Percentiles rank a stretch among this genome's conserved stretches.
These are phyloP conservation scores for Paecilomyces variotii DNA, from an alignment of 2,329 filamentous ascomycete genomes.

Conservation along the genomic window DNA sequence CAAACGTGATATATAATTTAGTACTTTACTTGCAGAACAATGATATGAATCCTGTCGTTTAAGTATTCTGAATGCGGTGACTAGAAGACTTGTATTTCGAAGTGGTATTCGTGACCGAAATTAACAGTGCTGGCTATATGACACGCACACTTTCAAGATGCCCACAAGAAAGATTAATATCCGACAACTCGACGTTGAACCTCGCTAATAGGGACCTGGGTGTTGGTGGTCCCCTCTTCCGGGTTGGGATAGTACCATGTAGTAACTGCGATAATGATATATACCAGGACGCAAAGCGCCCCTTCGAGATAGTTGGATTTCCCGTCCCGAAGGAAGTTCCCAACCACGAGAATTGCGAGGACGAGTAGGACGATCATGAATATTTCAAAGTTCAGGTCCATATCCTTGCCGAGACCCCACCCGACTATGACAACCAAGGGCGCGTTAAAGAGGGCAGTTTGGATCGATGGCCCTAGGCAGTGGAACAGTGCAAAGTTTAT, in stretches of 20 bases:
- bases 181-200: neutral
- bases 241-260: conserved; percentile 56
- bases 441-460: conserved; percentile 82
- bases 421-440: conserved; percentile 76
- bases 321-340: conserved; percentile 77
- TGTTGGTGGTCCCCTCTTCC: conserved; percentile 13
- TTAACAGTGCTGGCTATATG: no score
- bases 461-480: conserved; percentile 77
- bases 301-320: conserved; percentile 91
- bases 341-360: conserved; percentile 76
- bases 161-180: neutral
- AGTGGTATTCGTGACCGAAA: neutral
- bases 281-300: conserved; percentile 61
- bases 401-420: conserved; percentile 63
- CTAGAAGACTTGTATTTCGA: neutral
- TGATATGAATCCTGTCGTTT: neutral
- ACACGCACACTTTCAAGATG: neutral
- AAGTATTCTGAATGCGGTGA: neutral
- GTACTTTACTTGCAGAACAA: neutral
- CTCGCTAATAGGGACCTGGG: conserved; percentile 2
- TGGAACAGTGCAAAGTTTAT: conserved; percentile 83
- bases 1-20: neutral
- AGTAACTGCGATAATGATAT: conserved; percentile 54
- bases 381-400: conserved; percentile 78
- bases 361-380: conserved; percentile 80